Evolutionary conservation across 768 basidiomycete genomes (phyloP).

Genomic region (Filobasidium wieringae): DNA sequence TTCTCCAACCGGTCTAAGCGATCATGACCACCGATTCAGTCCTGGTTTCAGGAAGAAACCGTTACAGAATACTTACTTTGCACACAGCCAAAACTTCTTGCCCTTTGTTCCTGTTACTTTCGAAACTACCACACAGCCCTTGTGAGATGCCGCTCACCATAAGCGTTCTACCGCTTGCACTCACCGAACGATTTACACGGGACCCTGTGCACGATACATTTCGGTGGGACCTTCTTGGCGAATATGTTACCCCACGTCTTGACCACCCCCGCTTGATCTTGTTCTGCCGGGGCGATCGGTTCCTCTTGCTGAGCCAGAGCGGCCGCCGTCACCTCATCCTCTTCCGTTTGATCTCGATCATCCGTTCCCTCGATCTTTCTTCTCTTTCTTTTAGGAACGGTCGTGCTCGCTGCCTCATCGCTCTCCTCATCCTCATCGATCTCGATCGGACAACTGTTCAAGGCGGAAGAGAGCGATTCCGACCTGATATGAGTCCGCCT

Average conservation of each 20-base stretch:
- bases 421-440: not conserved
- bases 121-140: constrained; percentile 19
- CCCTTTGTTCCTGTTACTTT: constrained; percentile 38
- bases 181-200: constrained; percentile 37
- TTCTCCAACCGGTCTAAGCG: constrained; percentile 32
- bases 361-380: no score
- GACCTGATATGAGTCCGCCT: not conserved
- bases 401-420: not conserved
- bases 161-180: not conserved
- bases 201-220: constrained; percentile 33
- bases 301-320: constrained; percentile 16
- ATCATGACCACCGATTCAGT: not conserved
- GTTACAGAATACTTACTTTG: constrained; percentile 23
- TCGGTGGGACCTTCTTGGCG: constrained; percentile 35
- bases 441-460: not conserved
- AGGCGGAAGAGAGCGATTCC: not conserved
- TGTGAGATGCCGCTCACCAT: not conserved
- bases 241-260: constrained; percentile 33
- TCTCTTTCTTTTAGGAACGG: not conserved
- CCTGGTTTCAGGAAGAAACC: not conserved
- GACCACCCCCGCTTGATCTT: constrained; percentile 24
- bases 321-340: constrained; percentile 9
- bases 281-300: constrained; percentile 14
- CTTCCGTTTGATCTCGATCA: constrained; percentile 9
- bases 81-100: constrained; percentile 38